Percentiles rank a stretch among this genome's conserved stretches.
Conservation (phyloP, 306 rosid genomes). For the Gastrolobium bilobum region DNA sequence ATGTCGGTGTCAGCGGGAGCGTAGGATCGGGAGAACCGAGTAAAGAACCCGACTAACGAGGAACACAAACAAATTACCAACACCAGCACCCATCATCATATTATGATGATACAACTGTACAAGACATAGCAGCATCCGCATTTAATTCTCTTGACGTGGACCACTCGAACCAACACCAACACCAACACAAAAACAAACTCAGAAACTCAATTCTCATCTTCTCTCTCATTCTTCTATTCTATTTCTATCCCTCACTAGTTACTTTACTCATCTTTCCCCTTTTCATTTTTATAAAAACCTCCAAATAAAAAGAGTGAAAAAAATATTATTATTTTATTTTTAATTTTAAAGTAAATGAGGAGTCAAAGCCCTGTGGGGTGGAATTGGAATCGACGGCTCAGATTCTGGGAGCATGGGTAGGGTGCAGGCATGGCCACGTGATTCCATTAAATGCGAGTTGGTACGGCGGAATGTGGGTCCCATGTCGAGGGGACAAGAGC, state of each 20-base stretch:
- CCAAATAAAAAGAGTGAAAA: neutral
- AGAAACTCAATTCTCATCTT: neutral
- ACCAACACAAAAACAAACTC: too few species aligned
- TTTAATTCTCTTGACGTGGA: slow-evolving; percentile 51
- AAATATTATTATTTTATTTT: neutral
- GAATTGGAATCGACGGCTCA: slow-evolving; percentile 42
- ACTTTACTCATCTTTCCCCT: too few species aligned
- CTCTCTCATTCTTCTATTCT: neutral
- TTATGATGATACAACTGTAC: slow-evolving; percentile 30
- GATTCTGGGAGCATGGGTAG: slow-evolving; percentile 46
- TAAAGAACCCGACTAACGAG: slow-evolving; percentile 58
- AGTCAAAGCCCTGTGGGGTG: slow-evolving; percentile 42
- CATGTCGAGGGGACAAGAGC: slow-evolving; percentile 49
- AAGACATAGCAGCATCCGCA: slow-evolving; percentile 43
- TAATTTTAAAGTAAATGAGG: neutral
- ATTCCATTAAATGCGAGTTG: slow-evolving; percentile 48
- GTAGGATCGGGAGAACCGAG: slow-evolving; percentile 57
- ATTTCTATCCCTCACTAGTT: neutral
- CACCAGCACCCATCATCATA: neutral
- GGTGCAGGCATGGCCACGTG: slow-evolving; percentile 53
- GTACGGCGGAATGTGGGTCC: slow-evolving; percentile 53
- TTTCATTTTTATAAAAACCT: neutral
- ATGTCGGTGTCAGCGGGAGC: slow-evolving; percentile 72
- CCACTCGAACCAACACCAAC: slow-evolving; percentile 35
- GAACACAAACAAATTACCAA: slow-evolving; percentile 13